These are phyloP conservation scores for Spergularia bocconei DNA, from an alignment of 148 eudicot species.

Conservation along the genomic window DNA sequence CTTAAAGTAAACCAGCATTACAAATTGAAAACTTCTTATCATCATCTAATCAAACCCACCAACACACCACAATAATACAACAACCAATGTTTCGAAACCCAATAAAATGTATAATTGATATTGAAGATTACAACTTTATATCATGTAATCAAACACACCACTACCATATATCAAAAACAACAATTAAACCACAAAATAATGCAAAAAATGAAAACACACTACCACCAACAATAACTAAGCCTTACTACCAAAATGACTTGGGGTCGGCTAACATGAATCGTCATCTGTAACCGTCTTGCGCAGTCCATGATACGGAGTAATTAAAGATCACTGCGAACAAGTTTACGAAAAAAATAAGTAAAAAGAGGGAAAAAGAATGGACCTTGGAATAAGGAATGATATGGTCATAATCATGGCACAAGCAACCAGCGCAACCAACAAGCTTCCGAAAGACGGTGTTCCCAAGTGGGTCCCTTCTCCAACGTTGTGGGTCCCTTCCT, in stretches of 20 bases:
- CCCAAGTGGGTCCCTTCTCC: constrained; percentile 80
- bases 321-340: background rate
- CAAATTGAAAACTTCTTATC: background rate
- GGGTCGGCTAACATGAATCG: too few species aligned
- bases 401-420: constrained; percentile 90
- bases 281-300: too few species aligned
- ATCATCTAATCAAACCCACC: background rate
- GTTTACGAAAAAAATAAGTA: background rate
- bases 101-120: background rate
- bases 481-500: constrained; percentile 82
- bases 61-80: background rate
- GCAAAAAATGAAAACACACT: background rate
- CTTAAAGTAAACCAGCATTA: background rate
- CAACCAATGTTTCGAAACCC: background rate
- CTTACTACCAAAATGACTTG: too few species aligned
- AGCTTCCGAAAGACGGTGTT: constrained; percentile 77
- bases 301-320: too few species aligned
- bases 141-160: background rate
- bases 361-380: background rate
- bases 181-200: background rate
- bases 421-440: constrained; percentile 95
- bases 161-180: background rate
- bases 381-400: constrained; percentile 91
- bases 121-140: background rate
- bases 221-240: too few species aligned